These are phyloP conservation scores for Pilobolus umbonatus DNA, from an alignment of 192 early-diverging fungal genomes.

Conservation along the genomic window DNA sequence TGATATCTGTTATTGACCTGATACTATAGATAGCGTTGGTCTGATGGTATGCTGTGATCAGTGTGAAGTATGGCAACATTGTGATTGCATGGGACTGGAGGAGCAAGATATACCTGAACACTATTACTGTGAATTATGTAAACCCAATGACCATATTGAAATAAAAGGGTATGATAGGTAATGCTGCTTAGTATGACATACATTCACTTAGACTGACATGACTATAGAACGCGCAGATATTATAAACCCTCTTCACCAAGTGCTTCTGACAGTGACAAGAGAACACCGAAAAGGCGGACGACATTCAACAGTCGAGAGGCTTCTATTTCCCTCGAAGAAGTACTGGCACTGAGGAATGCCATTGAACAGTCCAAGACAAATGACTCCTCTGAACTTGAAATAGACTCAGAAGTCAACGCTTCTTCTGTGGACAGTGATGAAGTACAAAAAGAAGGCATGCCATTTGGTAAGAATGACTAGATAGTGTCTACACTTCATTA, in stretches of 20 bases:
- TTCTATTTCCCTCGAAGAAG: conserved; percentile 41
- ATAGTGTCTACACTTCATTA: too few species aligned
- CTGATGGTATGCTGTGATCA: conserved; percentile 93
- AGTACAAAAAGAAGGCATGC: too few species aligned
- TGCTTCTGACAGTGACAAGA: conserved; percentile 17
- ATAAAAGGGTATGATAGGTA: conserved; percentile 40
- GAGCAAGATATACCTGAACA: conserved; percentile 78
- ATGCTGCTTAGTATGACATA: conserved; percentile 1
- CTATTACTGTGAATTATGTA: conserved; percentile 91
- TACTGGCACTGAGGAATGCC: conserved; percentile 26
- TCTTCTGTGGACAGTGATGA: too few species aligned
- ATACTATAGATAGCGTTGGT: conserved; percentile 47
- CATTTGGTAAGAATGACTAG: too few species aligned
- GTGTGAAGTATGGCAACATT: conserved; percentile 93
- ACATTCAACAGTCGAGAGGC: conserved; percentile 50
- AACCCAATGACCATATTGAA: conserved; percentile 73
- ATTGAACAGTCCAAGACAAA: background rate
- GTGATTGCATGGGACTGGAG: conserved; percentile 81
- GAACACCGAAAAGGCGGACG: conserved; percentile 44
- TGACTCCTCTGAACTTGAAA: too few species aligned
- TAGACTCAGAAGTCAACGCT: too few species aligned
- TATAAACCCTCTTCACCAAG: background rate
- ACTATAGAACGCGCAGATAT: conserved; percentile 4
- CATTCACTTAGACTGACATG: background rate
- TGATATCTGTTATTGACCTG: background rate